Conservation (phyloP, 495 filamentous ascomycete species). For the Chaetomidium leptoderma region DNA sequence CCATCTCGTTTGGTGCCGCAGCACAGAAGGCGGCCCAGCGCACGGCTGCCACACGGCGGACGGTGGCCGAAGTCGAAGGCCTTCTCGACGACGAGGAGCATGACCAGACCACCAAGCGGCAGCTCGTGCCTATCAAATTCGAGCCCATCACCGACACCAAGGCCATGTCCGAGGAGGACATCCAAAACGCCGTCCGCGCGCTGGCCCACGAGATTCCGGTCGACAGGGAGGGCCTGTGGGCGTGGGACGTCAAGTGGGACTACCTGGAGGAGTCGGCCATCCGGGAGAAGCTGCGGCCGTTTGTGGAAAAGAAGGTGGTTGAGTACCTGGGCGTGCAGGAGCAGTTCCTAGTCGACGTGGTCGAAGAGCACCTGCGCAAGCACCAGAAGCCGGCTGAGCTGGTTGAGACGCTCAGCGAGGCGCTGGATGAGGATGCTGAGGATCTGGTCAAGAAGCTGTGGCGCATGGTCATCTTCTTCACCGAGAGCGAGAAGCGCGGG, state of each 20-base stretch:
- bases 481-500: slow-evolving; percentile 89
- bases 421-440: slow-evolving; percentile 91
- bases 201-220: slow-evolving; percentile 87
- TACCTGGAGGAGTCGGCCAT: slow-evolving; percentile 83
- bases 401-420: slow-evolving; percentile 81
- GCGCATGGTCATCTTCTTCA: slow-evolving; percentile 98
- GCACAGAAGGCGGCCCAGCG: slow-evolving; percentile 75
- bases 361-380: slow-evolving; percentile 80
- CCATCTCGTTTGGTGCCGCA: slow-evolving; percentile 84
- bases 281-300: slow-evolving; percentile 82
- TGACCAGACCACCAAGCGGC: slow-evolving; percentile 64
- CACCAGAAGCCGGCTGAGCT: slow-evolving; percentile 72
- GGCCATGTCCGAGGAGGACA: slow-evolving; percentile 76
- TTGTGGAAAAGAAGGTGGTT: slow-evolving; percentile 96
- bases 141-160: slow-evolving; percentile 65
- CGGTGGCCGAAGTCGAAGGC: slow-evolving; percentile 88
- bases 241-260: slow-evolving; percentile 90
- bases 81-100: slow-evolving; percentile 93
- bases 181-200: slow-evolving; percentile 69
- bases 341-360: slow-evolving; percentile 88
- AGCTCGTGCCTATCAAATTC: slow-evolving; percentile 88
- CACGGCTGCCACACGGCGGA: slow-evolving; percentile 63
- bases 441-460: slow-evolving; percentile 93
- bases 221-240: slow-evolving; percentile 82
- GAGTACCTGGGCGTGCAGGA: slow-evolving; percentile 96